Percentiles rank a stretch among this genome's conserved stretches.
These are phyloP conservation scores for Xerocomellus chrysenteron DNA, from an alignment of 768 basidiomycete genomes.

Conservation along the genomic window DNA sequence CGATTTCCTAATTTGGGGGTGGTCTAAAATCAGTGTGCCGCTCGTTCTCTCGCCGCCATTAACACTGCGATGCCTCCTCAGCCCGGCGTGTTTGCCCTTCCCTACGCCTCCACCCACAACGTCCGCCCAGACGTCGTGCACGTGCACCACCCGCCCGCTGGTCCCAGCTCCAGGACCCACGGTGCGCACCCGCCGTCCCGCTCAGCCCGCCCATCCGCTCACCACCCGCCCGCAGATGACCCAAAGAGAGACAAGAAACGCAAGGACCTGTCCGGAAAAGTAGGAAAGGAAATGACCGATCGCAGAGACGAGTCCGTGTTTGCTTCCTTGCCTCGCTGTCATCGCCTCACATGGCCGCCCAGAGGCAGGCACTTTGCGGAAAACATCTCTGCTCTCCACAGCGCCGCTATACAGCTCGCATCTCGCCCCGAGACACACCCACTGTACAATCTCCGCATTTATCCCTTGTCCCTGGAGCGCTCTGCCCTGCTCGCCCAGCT, in stretches of 20 bases:
- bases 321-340: slow-evolving; percentile 1
- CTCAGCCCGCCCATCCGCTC: slow-evolving; percentile 26
- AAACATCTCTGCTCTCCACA: slow-evolving; percentile 58
- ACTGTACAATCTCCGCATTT: slow-evolving; percentile 68
- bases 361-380: slow-evolving; percentile 66
- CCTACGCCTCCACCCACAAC: slow-evolving; percentile 51
- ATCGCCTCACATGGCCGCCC: slow-evolving; percentile 11
- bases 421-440: slow-evolving; percentile 65
- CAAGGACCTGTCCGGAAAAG: slow-evolving; percentile 66
- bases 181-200: slow-evolving; percentile 28
- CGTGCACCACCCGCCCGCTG: slow-evolving; percentile 42
- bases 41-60: neutral
- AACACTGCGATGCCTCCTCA: slow-evolving; percentile 58
- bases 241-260: slow-evolving; percentile 63
- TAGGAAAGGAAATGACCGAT: slow-evolving; percentile 72
- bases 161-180: slow-evolving; percentile 43
- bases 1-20: slow-evolving; percentile 19
- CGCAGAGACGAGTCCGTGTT: slow-evolving; percentile 68
- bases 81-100: slow-evolving; percentile 64
- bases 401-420: slow-evolving; percentile 58
- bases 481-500: slow-evolving; percentile 69
- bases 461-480: slow-evolving; percentile 73
- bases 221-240: slow-evolving; percentile 38
- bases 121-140: slow-evolving; percentile 38
- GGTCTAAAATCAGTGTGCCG: slow-evolving; percentile 14